Percentiles rank a stretch among this genome's conserved stretches.
phyloP scores from a whole-genome alignment of 345 rosid genomes.

The Reutealis trisperma region DNA sequence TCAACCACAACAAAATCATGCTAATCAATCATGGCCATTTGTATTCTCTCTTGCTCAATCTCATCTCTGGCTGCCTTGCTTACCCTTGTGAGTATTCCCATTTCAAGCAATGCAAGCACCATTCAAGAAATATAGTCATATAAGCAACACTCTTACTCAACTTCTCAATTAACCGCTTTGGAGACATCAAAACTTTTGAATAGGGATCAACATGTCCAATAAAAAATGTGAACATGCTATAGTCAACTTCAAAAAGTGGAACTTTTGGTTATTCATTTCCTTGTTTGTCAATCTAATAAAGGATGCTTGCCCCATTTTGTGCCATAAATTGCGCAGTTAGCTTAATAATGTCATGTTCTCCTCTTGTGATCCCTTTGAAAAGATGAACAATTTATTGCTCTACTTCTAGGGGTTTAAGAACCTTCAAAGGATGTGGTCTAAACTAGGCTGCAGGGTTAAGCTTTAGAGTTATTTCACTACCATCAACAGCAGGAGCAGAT shows the following conservation, averaged over 20 bases:
- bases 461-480: conserved; percentile 27
- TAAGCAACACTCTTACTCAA: conserved; percentile 57
- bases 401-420: conserved; percentile 70
- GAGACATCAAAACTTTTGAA: conserved; percentile 80
- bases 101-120: conserved; percentile 79
- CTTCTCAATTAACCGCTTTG: conserved; percentile 63
- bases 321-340: conserved; percentile 89
- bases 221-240: conserved; percentile 78
- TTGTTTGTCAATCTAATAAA: conserved; percentile 65
- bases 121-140: conserved; percentile 73
- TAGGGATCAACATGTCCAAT: conserved; percentile 76
- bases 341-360: conserved; percentile 80
- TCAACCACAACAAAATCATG: conserved; percentile 91
- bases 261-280: conserved; percentile 72
- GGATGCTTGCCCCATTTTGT: conserved; percentile 76
- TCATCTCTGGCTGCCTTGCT: conserved; percentile 81
- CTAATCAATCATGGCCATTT: conserved; percentile 95
- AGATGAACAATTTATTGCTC: conserved; percentile 73
- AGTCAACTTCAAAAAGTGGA: conserved; percentile 86
- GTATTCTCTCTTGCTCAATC: conserved; percentile 79
- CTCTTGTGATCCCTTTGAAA: conserved; percentile 76
- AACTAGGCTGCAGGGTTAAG: conserved; percentile 66
- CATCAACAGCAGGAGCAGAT: conserved; percentile 28
- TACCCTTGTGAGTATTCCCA: conserved; percentile 89
- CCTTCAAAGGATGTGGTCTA: conserved; percentile 51